Conservation (phyloP, 1,284 basidiomycete species). For the Trichosporon inkin region DNA sequence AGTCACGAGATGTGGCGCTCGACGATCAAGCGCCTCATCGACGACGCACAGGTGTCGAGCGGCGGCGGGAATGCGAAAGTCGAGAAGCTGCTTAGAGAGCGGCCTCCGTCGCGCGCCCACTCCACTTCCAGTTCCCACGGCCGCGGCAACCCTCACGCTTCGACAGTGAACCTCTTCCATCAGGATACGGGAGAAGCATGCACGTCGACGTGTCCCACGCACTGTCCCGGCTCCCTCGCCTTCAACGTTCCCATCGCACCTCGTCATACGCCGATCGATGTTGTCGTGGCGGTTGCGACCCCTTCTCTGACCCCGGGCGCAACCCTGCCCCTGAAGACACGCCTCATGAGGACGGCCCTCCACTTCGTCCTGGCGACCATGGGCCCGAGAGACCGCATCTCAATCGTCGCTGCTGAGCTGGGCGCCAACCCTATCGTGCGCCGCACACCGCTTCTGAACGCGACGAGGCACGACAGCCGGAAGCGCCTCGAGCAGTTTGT, state of each 20-base stretch:
- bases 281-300: constrained; percentile 85
- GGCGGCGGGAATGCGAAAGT: constrained; percentile 20
- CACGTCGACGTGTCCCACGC: constrained; percentile 10
- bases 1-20: constrained; percentile 81
- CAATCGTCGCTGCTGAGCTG: constrained; percentile 79
- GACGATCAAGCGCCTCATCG: constrained; percentile 69
- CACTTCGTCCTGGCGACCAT: constrained; percentile 76
- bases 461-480: constrained; percentile 66
- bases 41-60: constrained; percentile 20
- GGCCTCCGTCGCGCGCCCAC: constrained; percentile 20
- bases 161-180: background rate
- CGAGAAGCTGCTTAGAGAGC: constrained; percentile 24
- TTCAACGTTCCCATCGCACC: constrained; percentile 56
- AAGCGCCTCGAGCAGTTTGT: constrained; percentile 70
- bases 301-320: constrained; percentile 70
- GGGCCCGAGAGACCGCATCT: constrained; percentile 69
- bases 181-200: background rate
- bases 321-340: constrained; percentile 61
- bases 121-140: background rate
- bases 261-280: constrained; percentile 79
- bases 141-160: background rate
- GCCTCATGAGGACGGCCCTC: constrained; percentile 76
- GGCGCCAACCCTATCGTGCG: constrained; percentile 71
- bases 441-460: constrained; percentile 79
- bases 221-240: constrained; percentile 31